Evolutionary conservation across 202 grass and related monocot genomes (phyloP), one percentile per base, ranked within the genome.

Genomic region (Setaria viridis): DNA sequence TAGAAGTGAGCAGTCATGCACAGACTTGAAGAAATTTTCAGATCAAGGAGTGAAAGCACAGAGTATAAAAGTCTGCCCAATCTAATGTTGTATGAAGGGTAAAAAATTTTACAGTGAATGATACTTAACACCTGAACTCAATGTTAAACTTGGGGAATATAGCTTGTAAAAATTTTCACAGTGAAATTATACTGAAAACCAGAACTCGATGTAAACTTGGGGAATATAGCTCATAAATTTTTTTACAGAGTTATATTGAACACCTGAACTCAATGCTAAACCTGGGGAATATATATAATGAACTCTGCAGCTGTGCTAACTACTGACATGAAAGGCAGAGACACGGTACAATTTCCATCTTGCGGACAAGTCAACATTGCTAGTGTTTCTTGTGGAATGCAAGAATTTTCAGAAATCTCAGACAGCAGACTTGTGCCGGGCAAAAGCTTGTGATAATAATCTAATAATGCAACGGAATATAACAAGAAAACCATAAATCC

Each of bases 391-490:
- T 48, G 14, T 25, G 37, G n/a, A 69, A 76, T 4, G 55, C 7
- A 16, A 85, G 20, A 77, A 72, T 80, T 66, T 78, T 87, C 54
- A 76, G 29, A 84, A 51, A 58, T 17, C 9, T 45, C 9, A 62
- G 12, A 70, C 14, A 70, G 14, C 7, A 37, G 2, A 62, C 6
- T 19, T 48, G 16, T 1, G 48, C 30, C 41, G 55, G 20, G n/a
- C 6, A 78, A 66, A 25, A 54, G n/a, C 17, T 57, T 59, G n/a
- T 30, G 32, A 68, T 25, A 54, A 53, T 2, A 74, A 64, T 25
- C 19, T 59, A 78, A 60, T 4, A 48, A 76, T 35, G 50, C 72
- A 82, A 29, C 47, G 42, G 78, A 34, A 58, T 30, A 21, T 46
- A 59, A 56, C 49, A 30, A 32, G 32, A 9, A 29, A 86, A 64